Base-by-base conservation (phyloP, 441 rosid genomes). In the Bruguiera hainesii region DNA sequence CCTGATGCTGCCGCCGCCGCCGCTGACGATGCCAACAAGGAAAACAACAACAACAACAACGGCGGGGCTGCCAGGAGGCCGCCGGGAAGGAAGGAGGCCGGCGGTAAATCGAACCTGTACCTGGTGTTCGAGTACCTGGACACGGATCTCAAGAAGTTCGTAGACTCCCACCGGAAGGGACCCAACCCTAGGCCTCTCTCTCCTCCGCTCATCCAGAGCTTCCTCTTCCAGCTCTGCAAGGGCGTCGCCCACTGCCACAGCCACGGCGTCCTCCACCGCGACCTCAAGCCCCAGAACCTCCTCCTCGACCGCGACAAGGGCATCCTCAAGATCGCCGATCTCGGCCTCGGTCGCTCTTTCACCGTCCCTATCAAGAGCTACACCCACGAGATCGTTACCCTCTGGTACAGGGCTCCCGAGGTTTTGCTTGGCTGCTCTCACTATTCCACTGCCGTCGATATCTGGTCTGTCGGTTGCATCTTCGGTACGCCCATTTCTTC, bases 401-500 rank as follows among this genome's bases (percentile, higher is more conserved):
- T 94, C 56, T 91, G 97, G 97, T 89, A 94, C 56, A 72, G 98
- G 48, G 97, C 99, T 48, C 99, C 98, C 1, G 98, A 91, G 76
- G 99, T 94, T 63, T 79, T 94, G 73, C 92, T 94, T 50, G 98
- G 99, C 0, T 83, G 96, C 20, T 72, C 94, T 64, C 96, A 91
- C 71, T 94, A 94, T 64, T 94, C 97, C 48, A 88, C 91, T 13
- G 94, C 82, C 0, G 97, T 89, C 16, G 99, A 94, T 58, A 87
- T 94, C 82, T 94, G 99, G 99, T 94, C 99, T 18, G 98, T 94
- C 20, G 99, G 98, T 7, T 94, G 98, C 79, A 94, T 94, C 69
- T 94, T 94, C 21, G 96, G 96, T 89, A 68, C 48, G 63, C 26
- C 2, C 19, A 7, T 7, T 19, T 70, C 59, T 10, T 52, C n/a